Evolutionary conservation across 2,329 filamentous ascomycete genomes (phyloP), one percentile per base, ranked within the genome.

Genomic region (Dactylellina haptotyla): DNA sequence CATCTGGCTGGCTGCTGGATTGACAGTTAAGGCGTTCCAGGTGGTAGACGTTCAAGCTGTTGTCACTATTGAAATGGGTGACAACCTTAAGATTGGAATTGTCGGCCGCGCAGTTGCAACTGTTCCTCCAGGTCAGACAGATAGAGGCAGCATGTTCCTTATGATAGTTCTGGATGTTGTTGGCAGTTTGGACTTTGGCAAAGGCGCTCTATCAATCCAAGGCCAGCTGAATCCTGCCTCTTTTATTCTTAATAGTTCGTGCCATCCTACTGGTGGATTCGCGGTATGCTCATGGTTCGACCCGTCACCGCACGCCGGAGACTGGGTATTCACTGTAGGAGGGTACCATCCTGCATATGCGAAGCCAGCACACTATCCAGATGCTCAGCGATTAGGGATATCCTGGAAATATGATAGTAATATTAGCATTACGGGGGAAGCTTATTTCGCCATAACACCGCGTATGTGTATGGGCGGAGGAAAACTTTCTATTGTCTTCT

Each of bases 391-490:
- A 0, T 76, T 84, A 0, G 80, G 77, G 5, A 83, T 84, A 57
- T 77, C 70, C 62, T 84, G 82, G 81, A 56, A 61, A 1, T 69
- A 82, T 9, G 78, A 78, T 0, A 61, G 64, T 5, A 70, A 61
- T 0, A 72, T 84, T 23, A 77, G 56, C 0, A 80, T 84, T 41
- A 57, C 69, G 4, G 82, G 82, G 1, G 64, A 83, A 59, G 80
- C 81, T 0, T 84, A 83, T 76, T 83, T 83, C 51, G 82, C 82
- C 37, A 80, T 84, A 16, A 84, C 82, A 0, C 81, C 82, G 10
- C 82, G 83, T 56, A 76, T 63, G 0, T 80, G 78, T 66, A 84
- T 84, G 83, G 82, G 75, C 2, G 82, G 83, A 1, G 82, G 79
- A 0, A 41, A 75, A 0, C 75, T 84, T 0, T 75, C 80, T 32